Conservation (phyloP, 139 green algal genomes). For the Chlamydomonas incerta region DNA sequence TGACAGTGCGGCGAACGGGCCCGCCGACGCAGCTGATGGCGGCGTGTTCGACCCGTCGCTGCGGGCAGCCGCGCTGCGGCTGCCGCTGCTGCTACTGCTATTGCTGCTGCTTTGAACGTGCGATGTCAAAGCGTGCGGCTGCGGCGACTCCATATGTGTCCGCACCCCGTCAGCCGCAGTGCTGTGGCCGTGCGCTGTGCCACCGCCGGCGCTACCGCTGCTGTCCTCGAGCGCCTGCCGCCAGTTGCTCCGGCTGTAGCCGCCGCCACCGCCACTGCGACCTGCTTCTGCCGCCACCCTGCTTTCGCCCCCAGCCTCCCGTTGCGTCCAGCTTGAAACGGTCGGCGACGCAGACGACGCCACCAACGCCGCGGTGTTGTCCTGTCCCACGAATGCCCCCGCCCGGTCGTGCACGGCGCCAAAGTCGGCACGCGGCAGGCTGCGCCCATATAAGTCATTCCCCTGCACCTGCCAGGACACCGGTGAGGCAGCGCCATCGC, state of each 20-base stretch:
- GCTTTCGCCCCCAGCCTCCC: too few relatives aligned
- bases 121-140: too few relatives aligned
- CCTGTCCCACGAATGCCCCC: slow-evolving; percentile 22
- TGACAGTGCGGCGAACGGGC: too few relatives aligned
- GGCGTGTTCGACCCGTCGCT: too few relatives aligned
- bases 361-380: not conserved
- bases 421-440: slow-evolving; percentile 25
- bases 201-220: not conserved
- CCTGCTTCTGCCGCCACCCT: not conserved
- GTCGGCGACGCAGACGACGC: not conserved
- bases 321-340: too few relatives aligned
- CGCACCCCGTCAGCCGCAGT: not conserved
- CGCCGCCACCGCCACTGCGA: not conserved
- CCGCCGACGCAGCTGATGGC: too few relatives aligned
- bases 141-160: not conserved
- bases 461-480: not conserved
- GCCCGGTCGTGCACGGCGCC: not conserved
- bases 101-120: too few relatives aligned
- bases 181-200: not conserved
- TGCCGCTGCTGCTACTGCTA: too few relatives aligned
- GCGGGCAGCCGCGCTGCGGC: too few relatives aligned
- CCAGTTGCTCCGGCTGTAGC: not conserved
- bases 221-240: slow-evolving; percentile 16
- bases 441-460: slow-evolving; percentile 42
- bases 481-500: not conserved